A percentile compares a stretch with the other conserved stretches of the same genome.
phyloP scores from a whole-genome alignment of 257 asterid genomes.

The Misopates orontium region DNA sequence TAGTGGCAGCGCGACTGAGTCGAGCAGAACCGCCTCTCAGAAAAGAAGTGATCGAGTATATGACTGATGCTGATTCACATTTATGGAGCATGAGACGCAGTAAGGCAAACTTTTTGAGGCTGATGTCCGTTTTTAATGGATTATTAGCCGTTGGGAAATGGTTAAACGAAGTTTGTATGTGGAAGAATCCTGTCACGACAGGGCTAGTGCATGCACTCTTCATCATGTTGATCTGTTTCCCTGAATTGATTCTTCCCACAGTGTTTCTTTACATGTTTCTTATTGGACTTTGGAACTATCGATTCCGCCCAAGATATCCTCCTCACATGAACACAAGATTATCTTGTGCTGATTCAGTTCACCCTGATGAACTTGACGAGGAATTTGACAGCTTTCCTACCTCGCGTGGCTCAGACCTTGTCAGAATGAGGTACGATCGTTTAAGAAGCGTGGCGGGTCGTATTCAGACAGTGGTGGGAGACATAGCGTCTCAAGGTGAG shows the following conservation, averaged over 20 bases:
- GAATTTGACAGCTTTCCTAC: constrained; percentile 84
- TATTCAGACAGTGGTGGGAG: constrained; percentile 77
- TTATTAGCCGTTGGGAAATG: constrained; percentile 58
- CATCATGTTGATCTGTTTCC: constrained; percentile 62
- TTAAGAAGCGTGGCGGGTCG: constrained; percentile 78
- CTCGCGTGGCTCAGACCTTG: constrained; percentile 47
- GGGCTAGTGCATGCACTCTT: constrained; percentile 76
- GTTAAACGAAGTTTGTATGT: constrained; percentile 73
- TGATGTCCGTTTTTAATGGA: constrained; percentile 62
- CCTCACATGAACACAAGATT: constrained; percentile 86
- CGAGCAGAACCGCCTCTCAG: constrained; percentile 89
- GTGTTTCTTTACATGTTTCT: constrained; percentile 72
- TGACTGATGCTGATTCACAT: constrained; percentile 78
- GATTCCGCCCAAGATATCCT: constrained; percentile 65
- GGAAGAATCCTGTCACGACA: constrained; percentile 79
- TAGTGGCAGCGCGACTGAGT: constrained; percentile 73
- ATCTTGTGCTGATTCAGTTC: constrained; percentile 72
- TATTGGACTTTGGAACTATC: constrained; percentile 80
- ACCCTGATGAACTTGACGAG: constrained; percentile 89
- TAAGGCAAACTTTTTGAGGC: constrained; percentile 80
- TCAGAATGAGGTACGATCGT: constrained; percentile 80
- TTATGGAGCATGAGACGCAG: constrained; percentile 98
- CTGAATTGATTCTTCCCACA: constrained; percentile 77
- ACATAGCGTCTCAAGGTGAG: constrained; percentile 88
- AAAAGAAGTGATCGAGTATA: constrained; percentile 78